A percentile compares a stretch with the other conserved stretches of the same genome.
These are phyloP conservation scores for Phytopythium litorale DNA, from an alignment of 352 stramenopile genomes.

Conservation along the genomic window DNA sequence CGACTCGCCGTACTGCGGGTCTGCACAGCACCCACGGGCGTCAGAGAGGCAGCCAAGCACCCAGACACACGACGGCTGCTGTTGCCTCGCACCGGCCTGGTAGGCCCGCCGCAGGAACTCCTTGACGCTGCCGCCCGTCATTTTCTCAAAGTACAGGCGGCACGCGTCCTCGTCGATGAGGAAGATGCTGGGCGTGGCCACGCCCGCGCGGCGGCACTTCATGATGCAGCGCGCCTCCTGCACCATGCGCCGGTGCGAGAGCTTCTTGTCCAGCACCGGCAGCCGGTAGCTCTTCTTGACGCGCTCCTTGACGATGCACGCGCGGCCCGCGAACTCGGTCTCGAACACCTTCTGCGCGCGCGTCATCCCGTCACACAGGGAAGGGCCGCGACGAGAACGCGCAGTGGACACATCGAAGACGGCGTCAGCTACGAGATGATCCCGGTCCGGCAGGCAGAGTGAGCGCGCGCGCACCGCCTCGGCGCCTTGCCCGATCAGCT, in stretches of 20 bases:
- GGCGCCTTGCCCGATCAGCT: conserved; percentile 76
- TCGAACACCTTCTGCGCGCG: conserved; percentile 67
- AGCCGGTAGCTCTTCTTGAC: conserved; percentile 81
- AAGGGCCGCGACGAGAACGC: background rate
- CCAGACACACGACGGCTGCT: too few relatives aligned
- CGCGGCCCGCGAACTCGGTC: conserved; percentile 54
- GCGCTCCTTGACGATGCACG: conserved; percentile 81
- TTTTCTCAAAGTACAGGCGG: conserved; percentile 69
- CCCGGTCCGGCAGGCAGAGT: background rate
- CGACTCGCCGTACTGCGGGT: conserved; percentile 40
- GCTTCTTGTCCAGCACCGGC: conserved; percentile 72
- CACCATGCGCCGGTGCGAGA: conserved; percentile 73
- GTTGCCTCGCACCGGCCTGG: conserved; percentile 45
- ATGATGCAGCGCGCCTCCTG: conserved; percentile 81
- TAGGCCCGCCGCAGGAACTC: conserved; percentile 57
- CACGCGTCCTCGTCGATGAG: conserved; percentile 75
- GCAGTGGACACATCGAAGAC: too few relatives aligned
- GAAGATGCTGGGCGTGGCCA: conserved; percentile 71
- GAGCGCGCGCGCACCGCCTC: conserved; percentile 49
- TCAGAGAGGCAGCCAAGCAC: background rate
- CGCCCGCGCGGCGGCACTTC: conserved; percentile 71
- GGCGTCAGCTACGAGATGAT: background rate
- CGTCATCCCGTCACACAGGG: background rate
- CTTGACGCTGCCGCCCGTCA: conserved; percentile 67
- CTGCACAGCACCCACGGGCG: conserved; percentile 13